Base-by-base conservation (phyloP, 2,329 filamentous ascomycete species). In the Pyrenochaeta sp. region DNA sequence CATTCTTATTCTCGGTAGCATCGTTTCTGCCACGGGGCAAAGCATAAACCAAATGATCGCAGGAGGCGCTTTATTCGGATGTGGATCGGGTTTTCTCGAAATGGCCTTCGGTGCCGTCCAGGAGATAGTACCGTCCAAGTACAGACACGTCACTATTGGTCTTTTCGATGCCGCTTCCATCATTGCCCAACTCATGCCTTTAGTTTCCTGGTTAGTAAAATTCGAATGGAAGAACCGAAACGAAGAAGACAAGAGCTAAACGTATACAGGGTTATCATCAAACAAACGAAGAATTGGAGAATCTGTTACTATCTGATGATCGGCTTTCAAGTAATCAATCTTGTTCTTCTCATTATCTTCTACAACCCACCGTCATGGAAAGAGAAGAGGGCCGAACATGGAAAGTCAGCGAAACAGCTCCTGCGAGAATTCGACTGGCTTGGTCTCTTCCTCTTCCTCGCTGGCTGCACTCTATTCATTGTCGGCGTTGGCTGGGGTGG, bases 41-140 rank as follows among this genome's bases (percentile, higher is more conserved):
- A 64, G 39, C 39, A 74, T 76, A 47, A 60, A 65, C 19, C 65
- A 71, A 39, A 74, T 75, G 71, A 74, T 76, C 39, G 69, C 61
- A 4, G 66, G 66, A 13, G 71, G 72, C 10, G 69, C 65, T 7
- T 55, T 76, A 15, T 74, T 76, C 37, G 72, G 73, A 11, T 59
- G 67, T n/a, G 72, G 72, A 4, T 63, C 63, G 14, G 72, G 72
- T 1, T 71, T 75, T 40, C 62, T 72, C 31, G 72, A 76, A 40
- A 68, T 74, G 57, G 62, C 67, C 10, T 75, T 72, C 50, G 72
- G 60, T 22, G 60, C 59, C n/a, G 60, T 65, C 10, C 61, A 66
- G 55, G 72, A 74, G 52, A 67, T 72, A 19, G 65, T 74, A 19
- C 72, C 72, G 7, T 72, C 67, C 42, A 61, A 60, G 22, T 70